Evolutionary conservation across 2,329 filamentous ascomycete species (phyloP).

Genomic region (Fusarium succisae): DNA sequence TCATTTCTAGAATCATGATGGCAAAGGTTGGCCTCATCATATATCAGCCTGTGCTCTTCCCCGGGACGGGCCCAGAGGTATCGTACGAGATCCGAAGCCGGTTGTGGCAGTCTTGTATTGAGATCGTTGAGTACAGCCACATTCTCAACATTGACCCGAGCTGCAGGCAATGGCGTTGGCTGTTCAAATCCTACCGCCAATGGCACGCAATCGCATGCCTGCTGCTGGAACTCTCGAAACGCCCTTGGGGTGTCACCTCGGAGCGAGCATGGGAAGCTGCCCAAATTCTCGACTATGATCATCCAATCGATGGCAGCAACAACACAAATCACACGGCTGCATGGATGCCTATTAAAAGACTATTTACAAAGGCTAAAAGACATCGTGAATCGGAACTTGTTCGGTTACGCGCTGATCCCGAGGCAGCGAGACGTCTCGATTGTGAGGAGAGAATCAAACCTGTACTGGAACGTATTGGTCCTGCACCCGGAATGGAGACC

Average conservation of each 20-base stretch:
- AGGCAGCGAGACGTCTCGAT: conserved; percentile 26
- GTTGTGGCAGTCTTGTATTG: conserved; percentile 34
- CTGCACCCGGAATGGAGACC: conserved; percentile 33
- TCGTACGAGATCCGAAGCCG: conserved; percentile 28
- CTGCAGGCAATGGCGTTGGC: conserved; percentile 33
- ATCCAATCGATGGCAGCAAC: conserved; percentile 22
- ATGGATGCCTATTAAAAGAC: conserved; percentile 33
- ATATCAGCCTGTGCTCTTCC: conserved; percentile 32
- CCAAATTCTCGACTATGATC: conserved; percentile 33
- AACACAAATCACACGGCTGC: conserved; percentile 29
- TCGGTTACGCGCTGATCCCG: conserved; percentile 22
- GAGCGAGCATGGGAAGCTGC: conserved; percentile 35
- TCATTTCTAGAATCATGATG: conserved; percentile 30
- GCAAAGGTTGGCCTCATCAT: conserved; percentile 32
- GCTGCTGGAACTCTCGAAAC: conserved; percentile 27
- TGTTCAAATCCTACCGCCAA: conserved; percentile 28
- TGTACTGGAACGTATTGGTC: conserved; percentile 28
- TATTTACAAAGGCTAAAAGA: conserved; percentile 27
- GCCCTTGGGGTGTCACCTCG: conserved; percentile 29
- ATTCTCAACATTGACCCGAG: conserved; percentile 31
- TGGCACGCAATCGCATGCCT: conserved; percentile 36
- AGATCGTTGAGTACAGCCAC: conserved; percentile 33
- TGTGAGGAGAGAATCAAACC: conserved; percentile 32
- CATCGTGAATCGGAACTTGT: conserved; percentile 25
- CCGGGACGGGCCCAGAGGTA: conserved; percentile 24